A percentile compares a stretch with the other conserved stretches of the same genome.
These are phyloP conservation scores for Nemania sp. DNA, from an alignment of 2,329 filamentous ascomycete genomes.

Conservation along the genomic window DNA sequence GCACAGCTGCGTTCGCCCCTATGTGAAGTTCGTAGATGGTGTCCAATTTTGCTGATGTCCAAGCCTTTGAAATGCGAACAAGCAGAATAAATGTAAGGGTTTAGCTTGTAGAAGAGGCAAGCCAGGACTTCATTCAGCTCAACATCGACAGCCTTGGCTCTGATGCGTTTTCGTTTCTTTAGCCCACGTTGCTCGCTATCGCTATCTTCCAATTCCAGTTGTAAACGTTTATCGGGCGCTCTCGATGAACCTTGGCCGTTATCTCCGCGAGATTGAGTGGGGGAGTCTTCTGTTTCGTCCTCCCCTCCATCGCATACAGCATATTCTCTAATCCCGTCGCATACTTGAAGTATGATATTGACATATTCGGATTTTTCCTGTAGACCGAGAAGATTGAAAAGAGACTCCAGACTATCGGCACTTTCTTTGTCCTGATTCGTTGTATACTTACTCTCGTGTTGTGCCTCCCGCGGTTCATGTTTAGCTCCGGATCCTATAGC, in stretches of 20 bases:
- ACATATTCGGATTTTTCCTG: not conserved
- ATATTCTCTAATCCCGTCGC: not conserved
- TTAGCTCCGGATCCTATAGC: not conserved
- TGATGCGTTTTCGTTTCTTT: not conserved
- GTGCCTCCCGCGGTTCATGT: not conserved
- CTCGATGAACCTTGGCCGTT: not conserved
- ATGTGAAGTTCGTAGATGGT: not conserved
- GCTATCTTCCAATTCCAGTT: not conserved
- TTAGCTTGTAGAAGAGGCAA: slow-evolving; percentile 14
- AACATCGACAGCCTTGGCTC: not conserved
- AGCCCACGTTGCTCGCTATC: not conserved
- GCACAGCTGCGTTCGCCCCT: not conserved
- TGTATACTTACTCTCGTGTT: not conserved
- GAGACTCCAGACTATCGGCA: not conserved
- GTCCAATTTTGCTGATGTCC: slow-evolving; percentile 1
- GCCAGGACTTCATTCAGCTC: not conserved
- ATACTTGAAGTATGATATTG: slow-evolving; percentile 5
- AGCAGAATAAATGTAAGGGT: slow-evolving; percentile 5
- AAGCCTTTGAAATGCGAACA: slow-evolving; percentile 1
- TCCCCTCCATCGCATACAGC: not conserved
- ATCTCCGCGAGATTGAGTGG: not conserved
- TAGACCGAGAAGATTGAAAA: not conserved
- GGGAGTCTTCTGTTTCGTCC: not conserved
- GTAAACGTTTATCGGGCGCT: slow-evolving; percentile 1
- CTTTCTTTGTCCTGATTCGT: not conserved